Evolutionary conservation across 148 eudicot genomes (phyloP), one percentile per base, ranked within the genome.

Genomic region (Nyssa sinensis): DNA sequence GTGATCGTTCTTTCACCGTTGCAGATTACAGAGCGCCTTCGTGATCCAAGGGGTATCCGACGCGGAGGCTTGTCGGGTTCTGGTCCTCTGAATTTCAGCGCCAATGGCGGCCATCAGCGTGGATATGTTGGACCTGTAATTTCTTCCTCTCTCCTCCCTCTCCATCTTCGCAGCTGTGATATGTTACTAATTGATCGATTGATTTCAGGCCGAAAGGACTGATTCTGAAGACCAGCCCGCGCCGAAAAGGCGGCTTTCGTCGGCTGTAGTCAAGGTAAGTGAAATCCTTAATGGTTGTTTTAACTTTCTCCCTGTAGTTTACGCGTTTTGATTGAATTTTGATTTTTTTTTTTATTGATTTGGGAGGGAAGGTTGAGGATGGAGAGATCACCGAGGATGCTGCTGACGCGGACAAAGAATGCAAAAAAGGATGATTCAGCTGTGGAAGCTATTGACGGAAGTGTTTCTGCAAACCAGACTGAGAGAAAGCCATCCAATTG

Each of bases 11-110:
- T 32, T 16, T 29, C 4, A 3, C 33, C 32, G 21, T 31, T 67
- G 14, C 79, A 94, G 96, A 88, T 94, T 41, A 88, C 93, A 5
- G 98, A 88, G 75, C 89, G 98, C 69, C 88, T 94, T 57, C 88
- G 92, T 55, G 93, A 94, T 86, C 98, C 97, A 3, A 83, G 97
- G 80, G 97, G 98, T 0, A 77, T 94, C 62, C 93, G 98, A 19
- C 89, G 97, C 21, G 95, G 91, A 5, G 92, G 91, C 0, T 58
- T 84, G 37, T n/a, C 86, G 7, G 89, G 84, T 41, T 59, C 82
- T 12, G 88, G 81, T 58, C 84, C 88, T 34, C 88, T 94, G 28
- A 89, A 86, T 82, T 81, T 87, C 23, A 57, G 28, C 64, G 79
- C 88, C 47, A 83, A 78, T 66, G 84, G 74, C 37, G 82, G 80